Conservation (phyloP, 2,329 filamentous ascomycete genomes). For the Alternaria viburni region DNA sequence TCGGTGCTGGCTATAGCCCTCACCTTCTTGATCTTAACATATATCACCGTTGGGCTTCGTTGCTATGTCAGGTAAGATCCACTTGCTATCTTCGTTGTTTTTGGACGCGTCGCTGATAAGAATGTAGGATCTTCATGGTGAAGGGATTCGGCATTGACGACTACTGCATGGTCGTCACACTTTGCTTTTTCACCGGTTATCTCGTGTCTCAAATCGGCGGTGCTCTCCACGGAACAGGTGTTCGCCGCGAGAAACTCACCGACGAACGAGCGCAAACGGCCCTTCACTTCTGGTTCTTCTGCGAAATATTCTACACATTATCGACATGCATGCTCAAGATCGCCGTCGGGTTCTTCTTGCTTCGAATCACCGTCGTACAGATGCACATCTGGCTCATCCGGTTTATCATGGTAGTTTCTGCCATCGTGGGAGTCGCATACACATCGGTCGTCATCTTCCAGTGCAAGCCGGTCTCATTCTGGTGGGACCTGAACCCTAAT, state of each 20-base stretch:
- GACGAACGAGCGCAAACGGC: conserved; percentile 33
- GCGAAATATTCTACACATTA: conserved; percentile 60
- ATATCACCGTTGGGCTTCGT: conserved; percentile 47
- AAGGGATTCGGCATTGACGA: conserved; percentile 50
- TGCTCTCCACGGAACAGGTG: conserved; percentile 47
- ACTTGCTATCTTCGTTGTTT: background rate
- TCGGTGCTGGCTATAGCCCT: conserved; percentile 40
- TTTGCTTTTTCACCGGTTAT: conserved; percentile 47
- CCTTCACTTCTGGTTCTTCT: conserved; percentile 58
- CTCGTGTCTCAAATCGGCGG: conserved; percentile 40
- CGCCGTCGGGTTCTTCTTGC: conserved; percentile 58
- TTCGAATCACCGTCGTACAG: conserved; percentile 56
- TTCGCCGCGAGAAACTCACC: conserved; percentile 40
- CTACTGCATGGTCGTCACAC: conserved; percentile 48
- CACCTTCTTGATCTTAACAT: conserved; percentile 46
- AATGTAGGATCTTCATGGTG: conserved; percentile 36
- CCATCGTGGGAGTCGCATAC: conserved; percentile 55
- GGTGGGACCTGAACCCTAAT: conserved; percentile 53
- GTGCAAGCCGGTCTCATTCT: conserved; percentile 58
- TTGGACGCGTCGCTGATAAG: conserved; percentile 4
- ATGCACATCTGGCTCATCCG: conserved; percentile 56
- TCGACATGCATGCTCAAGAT: conserved; percentile 57
- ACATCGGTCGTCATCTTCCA: conserved; percentile 59
- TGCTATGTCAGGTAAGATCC: conserved; percentile 45
- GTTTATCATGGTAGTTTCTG: conserved; percentile 52